phyloP scores from a whole-genome alignment of 2,329 filamentous ascomycete genomes.

The Hyphodiscus sp. region DNA sequence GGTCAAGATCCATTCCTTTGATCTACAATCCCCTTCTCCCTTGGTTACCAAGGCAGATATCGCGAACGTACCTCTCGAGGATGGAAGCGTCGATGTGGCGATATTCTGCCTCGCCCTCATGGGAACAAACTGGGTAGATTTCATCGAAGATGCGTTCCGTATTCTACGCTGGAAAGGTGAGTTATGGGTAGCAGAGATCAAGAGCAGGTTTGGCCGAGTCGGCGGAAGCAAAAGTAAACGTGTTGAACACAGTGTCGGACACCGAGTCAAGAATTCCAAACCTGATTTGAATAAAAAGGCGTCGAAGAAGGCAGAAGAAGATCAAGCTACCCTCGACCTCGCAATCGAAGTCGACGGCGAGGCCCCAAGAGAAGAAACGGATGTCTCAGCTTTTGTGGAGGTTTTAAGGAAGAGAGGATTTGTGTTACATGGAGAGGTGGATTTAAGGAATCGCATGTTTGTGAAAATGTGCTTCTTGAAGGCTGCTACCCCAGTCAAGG shows the following conservation, averaged over 20 bases:
- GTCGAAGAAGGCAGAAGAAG: conserved; percentile 35
- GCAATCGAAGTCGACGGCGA: conserved; percentile 66
- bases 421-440: conserved; percentile 68
- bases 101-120: conserved; percentile 96
- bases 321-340: conserved; percentile 47
- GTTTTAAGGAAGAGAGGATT: conserved; percentile 78
- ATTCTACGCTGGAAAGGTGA: conserved; percentile 90
- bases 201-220: conserved; percentile 74
- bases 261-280: conserved; percentile 50
- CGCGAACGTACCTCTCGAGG: conserved; percentile 67
- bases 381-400: conserved; percentile 80
- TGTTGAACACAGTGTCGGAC: conserved; percentile 65
- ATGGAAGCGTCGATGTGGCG: conserved; percentile 74
- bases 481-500: conserved; percentile 64
- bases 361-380: conserved; percentile 64
- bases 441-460: conserved; percentile 95
- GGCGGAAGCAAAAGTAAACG: conserved; percentile 41
- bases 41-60: conserved; percentile 88
- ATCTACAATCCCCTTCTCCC: conserved; percentile 70
- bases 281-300: conserved; percentile 44
- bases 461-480: conserved; percentile 95
- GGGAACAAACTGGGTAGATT: conserved; percentile 98
- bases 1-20: conserved; percentile 75
- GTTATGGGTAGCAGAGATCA: conserved; percentile 96
- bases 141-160: conserved; percentile 92